A percentile compares a stretch with the other conserved stretches of the same genome.
Conservation (phyloP, 169 alveolate species). For the Perkinsus olseni region DNA sequence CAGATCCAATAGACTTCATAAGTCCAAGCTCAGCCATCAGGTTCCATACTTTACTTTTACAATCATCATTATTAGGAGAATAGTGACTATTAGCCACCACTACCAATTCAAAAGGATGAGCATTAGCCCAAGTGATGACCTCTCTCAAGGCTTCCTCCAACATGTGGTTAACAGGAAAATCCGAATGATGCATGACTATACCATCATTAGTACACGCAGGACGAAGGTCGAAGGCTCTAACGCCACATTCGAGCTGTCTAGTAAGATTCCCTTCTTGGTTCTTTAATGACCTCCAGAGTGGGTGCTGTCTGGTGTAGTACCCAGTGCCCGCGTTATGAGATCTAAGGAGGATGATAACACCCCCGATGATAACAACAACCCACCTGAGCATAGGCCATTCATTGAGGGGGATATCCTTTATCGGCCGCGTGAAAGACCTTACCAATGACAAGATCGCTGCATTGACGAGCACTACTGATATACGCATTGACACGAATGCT, state of each 20-base stretch:
- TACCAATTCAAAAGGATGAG: neutral
- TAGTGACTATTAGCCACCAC: neutral
- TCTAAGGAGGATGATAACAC: neutral
- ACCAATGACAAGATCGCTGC: no score
- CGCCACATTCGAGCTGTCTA: neutral
- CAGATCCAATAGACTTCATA: neutral
- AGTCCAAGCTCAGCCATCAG: neutral
- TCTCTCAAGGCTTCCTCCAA: neutral
- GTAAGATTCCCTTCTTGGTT: neutral
- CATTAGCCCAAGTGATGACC: neutral
- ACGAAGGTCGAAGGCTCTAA: neutral
- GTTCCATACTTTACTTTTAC: neutral
- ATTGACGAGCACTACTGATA: no score
- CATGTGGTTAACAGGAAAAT: neutral
- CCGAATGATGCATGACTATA: neutral
- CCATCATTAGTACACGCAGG: neutral
- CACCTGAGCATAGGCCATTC: neutral
- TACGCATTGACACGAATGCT: no score
- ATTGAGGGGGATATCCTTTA: neutral
- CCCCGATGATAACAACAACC: neutral
- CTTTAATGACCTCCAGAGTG: neutral
- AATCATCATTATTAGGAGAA: neutral
- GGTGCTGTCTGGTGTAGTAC: neutral
- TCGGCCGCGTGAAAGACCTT: no score
- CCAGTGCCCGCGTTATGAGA: neutral